Evolutionary conservation across 148 eudicot genomes (phyloP).

Genomic region (Fagopyrum tataricum): DNA sequence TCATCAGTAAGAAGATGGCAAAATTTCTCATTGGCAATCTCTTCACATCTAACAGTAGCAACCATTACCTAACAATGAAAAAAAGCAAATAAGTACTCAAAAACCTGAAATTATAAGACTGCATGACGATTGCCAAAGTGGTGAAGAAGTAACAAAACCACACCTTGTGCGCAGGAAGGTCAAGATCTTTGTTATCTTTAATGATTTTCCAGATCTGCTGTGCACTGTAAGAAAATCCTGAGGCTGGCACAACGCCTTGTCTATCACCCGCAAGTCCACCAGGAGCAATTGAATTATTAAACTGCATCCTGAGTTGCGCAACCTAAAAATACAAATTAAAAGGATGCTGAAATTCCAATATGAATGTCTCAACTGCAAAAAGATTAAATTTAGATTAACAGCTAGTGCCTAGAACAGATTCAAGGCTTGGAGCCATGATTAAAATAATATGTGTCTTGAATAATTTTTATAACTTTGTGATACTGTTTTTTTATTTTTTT

Average conservation of each 20-base stretch:
- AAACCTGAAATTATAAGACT: neutral
- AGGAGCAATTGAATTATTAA: conserved; percentile 23
- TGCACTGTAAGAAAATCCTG: conserved; percentile 29
- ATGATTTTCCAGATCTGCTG: conserved; percentile 28
- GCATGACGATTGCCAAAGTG: too few species aligned
- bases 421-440: too few species aligned
- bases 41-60: conserved; percentile 6
- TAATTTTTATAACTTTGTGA: too few species aligned
- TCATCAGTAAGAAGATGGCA: neutral
- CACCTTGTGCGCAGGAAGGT: conserved; percentile 30
- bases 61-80: neutral
- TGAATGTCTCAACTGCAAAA: neutral
- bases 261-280: conserved; percentile 32
- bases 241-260: conserved; percentile 25
- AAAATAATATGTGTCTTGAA: too few species aligned
- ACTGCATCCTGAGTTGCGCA: conserved; percentile 22
- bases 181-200: conserved; percentile 26
- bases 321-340: conserved; percentile 10
- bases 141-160: neutral
- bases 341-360: neutral
- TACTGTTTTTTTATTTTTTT: too few species aligned
- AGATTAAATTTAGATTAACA: neutral
- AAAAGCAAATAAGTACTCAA: neutral
- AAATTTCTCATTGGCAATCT: neutral
- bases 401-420: neutral